phyloP scores from a whole-genome alignment of 768 basidiomycete genomes.

The Exidia glandulosa region DNA sequence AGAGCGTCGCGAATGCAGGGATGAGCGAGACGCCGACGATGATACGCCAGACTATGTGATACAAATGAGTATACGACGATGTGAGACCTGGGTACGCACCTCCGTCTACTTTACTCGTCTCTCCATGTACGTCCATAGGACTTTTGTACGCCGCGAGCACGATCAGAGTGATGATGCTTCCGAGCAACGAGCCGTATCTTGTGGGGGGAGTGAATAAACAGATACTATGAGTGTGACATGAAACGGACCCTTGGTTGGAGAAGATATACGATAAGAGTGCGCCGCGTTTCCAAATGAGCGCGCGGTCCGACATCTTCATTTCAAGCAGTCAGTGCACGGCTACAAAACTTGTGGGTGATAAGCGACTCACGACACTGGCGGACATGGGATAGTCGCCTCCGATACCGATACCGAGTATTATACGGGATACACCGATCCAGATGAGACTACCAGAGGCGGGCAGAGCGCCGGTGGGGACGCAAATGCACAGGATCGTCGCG shows the following conservation, averaged over 20 bases:
- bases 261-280: constrained; percentile 68
- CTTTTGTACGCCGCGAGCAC: constrained; percentile 53
- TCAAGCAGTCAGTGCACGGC: background rate
- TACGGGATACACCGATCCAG: constrained; percentile 56
- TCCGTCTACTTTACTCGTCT: constrained; percentile 59
- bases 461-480: constrained; percentile 44
- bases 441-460: constrained; percentile 42
- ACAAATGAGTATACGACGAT: background rate
- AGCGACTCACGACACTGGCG: constrained; percentile 33
- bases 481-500: constrained; percentile 60
- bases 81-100: constrained; percentile 26
- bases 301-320: constrained; percentile 42
- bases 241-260: constrained; percentile 67
- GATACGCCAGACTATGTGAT: constrained; percentile 54
- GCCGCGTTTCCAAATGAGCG: constrained; percentile 54
- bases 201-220: no score
- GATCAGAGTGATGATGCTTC: constrained; percentile 50
- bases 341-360: background rate
- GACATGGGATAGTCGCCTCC: constrained; percentile 77
- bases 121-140: constrained; percentile 46
- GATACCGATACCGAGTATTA: constrained; percentile 66
- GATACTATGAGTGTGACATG: no score
- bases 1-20: constrained; percentile 67
- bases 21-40: constrained; percentile 57
- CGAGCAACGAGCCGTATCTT: constrained; percentile 63